Percentiles rank a stretch among this genome's conserved stretches.
Conservation (phyloP, 441 rosid genomes). For the Manihot esculenta region DNA sequence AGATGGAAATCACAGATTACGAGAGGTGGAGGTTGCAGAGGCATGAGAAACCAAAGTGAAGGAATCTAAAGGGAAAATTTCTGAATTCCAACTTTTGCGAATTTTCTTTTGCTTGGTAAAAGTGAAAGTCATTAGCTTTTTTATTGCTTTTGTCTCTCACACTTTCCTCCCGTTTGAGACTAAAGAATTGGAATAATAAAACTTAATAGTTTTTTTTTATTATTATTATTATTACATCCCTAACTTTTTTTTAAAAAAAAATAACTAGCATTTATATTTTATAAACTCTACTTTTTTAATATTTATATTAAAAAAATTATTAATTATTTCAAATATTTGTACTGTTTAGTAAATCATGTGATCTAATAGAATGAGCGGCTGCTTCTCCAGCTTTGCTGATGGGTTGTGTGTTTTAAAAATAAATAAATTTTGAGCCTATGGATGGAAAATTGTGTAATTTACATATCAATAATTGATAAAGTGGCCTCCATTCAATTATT, state of each 20-base stretch:
- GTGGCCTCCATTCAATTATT: constrained; percentile 16
- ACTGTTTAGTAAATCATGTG: no score
- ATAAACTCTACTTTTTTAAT: no score
- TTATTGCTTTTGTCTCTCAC: constrained; percentile 18
- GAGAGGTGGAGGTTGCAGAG: constrained; percentile 27
- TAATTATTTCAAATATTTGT: no score
- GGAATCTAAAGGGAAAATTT: constrained; percentile 37
- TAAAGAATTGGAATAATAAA: constrained; percentile 15
- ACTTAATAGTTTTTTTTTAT: no score
- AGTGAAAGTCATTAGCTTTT: constrained; percentile 47
- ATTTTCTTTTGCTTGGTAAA: constrained; percentile 45
- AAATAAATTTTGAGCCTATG: no score
- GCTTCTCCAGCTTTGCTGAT: no score
- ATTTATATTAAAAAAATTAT: no score
- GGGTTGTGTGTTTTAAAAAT: no score
- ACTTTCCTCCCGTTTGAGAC: constrained; percentile 30
- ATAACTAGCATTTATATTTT: no score
- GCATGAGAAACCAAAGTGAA: constrained; percentile 39
- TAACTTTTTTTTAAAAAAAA: no score
- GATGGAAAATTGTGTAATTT: neutral
- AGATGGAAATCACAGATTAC: constrained; percentile 31
- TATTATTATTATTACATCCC: no score
- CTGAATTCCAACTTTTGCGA: constrained; percentile 46
- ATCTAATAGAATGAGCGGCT: no score
- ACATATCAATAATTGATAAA: constrained; percentile 12